Conservation (phyloP, 1,284 basidiomycete species). For the Leccinum laetum region DNA sequence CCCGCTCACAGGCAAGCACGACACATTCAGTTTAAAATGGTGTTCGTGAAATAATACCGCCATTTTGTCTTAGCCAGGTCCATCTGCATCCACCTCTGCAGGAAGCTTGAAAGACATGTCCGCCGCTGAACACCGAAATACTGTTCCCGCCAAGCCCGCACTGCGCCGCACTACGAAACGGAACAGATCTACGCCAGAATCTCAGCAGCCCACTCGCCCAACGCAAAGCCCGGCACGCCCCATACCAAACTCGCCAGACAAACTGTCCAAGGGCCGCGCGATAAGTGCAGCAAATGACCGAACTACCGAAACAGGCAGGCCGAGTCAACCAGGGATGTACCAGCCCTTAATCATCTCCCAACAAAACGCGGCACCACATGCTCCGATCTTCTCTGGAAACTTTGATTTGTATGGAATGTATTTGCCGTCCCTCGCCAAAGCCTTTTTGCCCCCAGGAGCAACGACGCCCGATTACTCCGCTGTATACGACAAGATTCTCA, state of each 20-base stretch:
- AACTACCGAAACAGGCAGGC: constrained; percentile 1
- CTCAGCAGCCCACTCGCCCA: constrained; percentile 10
- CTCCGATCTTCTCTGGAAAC: constrained; percentile 31
- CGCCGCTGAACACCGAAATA: constrained; percentile 3
- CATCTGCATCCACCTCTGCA: constrained; percentile 15
- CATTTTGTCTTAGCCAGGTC: constrained; percentile 8
- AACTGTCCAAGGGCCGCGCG: constrained; percentile 8
- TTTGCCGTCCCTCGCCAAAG: constrained; percentile 34
- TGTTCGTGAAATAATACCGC: neutral
- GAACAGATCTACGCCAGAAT: constrained; percentile 12
- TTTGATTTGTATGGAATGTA: constrained; percentile 42
- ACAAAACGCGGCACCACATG: constrained; percentile 1
- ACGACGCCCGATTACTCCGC: constrained; percentile 30
- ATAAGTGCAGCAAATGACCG: neutral
- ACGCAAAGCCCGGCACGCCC: constrained; percentile 6
- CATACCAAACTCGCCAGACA: constrained; percentile 14
- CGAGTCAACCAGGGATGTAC: constrained; percentile 1
- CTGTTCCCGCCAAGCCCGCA: constrained; percentile 4
- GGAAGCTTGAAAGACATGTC: constrained; percentile 22
- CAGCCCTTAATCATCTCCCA: constrained; percentile 12
- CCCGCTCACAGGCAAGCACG: constrained; percentile 18
- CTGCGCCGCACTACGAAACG: constrained; percentile 22
- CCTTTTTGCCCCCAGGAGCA: constrained; percentile 31
- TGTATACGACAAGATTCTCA: constrained; percentile 36
- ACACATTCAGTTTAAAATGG: neutral